These are phyloP conservation scores for Schwanniomyces vanrijiae DNA, from an alignment of 805 yeast genomes.

Conservation along the genomic window DNA sequence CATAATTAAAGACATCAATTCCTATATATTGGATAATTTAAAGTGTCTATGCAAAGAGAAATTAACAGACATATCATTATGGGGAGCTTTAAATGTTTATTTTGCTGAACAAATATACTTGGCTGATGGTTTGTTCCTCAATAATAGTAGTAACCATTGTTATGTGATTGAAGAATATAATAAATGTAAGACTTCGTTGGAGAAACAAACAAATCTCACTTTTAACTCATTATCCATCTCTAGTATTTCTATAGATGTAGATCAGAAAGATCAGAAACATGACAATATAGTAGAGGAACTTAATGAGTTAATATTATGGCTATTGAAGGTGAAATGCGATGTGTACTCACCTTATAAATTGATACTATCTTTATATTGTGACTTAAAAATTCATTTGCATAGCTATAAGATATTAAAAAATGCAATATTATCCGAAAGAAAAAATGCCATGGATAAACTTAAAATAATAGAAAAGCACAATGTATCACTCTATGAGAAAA, in stretches of 20 bases:
- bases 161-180: slow-evolving; percentile 9
- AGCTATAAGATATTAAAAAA: neutral
- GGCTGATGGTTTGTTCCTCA: neutral
- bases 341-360: neutral
- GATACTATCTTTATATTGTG: neutral
- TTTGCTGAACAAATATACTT: neutral
- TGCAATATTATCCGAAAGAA: neutral
- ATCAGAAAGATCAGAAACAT: neutral
- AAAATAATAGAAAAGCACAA: neutral
- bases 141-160: neutral
- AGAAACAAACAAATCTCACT: neutral
- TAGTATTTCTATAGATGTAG: neutral
- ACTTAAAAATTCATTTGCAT: neutral
- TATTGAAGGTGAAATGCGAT: slow-evolving; percentile 3
- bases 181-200: neutral
- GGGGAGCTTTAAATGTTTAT: slow-evolving; percentile 17
- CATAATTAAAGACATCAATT: neutral
- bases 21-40: slow-evolving; percentile 6
- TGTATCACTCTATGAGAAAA: neutral
- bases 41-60: slow-evolving; percentile 10
- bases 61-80: slow-evolving; percentile 22
- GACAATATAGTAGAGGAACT: neutral
- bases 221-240: neutral
- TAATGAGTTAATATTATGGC: slow-evolving; percentile 1
- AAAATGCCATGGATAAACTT: neutral